These are phyloP conservation scores for Fonsecaea erecta DNA, from an alignment of 2,329 filamentous ascomycete genomes.

Conservation along the genomic window DNA sequence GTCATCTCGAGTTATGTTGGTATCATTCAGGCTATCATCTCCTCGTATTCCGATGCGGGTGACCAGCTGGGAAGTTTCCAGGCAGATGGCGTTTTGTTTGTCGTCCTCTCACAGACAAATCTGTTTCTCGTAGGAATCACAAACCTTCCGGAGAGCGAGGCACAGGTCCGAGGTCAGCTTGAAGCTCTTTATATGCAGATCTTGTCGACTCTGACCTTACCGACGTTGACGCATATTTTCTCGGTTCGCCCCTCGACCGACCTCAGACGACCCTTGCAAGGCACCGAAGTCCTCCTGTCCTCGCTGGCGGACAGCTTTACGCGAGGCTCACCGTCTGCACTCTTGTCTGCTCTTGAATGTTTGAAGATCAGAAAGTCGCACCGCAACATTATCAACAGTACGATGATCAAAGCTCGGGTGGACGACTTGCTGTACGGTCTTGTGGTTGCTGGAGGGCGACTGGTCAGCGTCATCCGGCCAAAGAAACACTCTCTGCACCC, in stretches of 20 bases:
- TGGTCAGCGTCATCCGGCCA: conserved; percentile 93
- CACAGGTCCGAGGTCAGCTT: conserved; percentile 82
- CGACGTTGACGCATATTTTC: conserved; percentile 84
- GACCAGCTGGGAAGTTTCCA: conserved; percentile 82
- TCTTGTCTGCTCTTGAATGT: conserved; percentile 90
- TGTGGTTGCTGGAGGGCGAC: conserved; percentile 85
- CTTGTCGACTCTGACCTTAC: conserved; percentile 88
- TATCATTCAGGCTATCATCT: conserved; percentile 95
- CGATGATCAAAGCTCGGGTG: conserved; percentile 76
- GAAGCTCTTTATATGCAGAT: conserved; percentile 99
- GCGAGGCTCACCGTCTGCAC: conserved; percentile 82
- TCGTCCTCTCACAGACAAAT: conserved; percentile 81
- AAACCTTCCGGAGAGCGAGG: conserved; percentile 86
- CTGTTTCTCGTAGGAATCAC: conserved; percentile 94
- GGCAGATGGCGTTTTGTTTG: conserved; percentile 83
- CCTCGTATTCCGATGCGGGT: conserved; percentile 83
- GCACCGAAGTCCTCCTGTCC: conserved; percentile 87
- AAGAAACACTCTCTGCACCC: conserved; percentile 95
- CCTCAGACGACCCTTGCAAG: conserved; percentile 83
- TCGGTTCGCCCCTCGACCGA: conserved; percentile 91
- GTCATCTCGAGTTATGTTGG: conserved; percentile 94
- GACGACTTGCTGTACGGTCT: conserved; percentile 87
- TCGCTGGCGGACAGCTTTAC: conserved; percentile 95
- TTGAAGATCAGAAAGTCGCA: conserved; percentile 89
- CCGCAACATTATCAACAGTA: conserved; percentile 81